Percentiles rank a stretch among this genome's conserved stretches.
phyloP scores from a whole-genome alignment of 805 yeast species.

The Nakazawaea wickerhamii region DNA sequence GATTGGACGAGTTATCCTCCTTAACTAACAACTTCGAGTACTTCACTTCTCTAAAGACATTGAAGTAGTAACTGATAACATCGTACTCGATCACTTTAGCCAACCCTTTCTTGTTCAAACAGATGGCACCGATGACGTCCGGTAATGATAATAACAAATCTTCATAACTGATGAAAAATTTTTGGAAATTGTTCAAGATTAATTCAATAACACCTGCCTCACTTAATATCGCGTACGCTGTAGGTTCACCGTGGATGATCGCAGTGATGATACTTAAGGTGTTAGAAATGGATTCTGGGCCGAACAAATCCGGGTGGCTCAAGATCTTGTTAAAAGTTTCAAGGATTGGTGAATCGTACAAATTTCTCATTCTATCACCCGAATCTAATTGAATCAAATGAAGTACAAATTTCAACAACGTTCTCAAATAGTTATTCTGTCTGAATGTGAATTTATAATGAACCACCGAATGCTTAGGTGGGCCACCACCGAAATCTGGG shows the following conservation, averaged over 20 bases:
- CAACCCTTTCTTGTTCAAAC: constrained; percentile 71
- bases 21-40: constrained; percentile 50
- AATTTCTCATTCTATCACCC: constrained; percentile 78
- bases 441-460: constrained; percentile 50
- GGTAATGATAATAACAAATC: constrained; percentile 59
- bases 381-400: constrained; percentile 65
- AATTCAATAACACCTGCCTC: constrained; percentile 73
- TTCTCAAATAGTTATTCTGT: constrained; percentile 54
- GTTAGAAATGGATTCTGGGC: constrained; percentile 55
- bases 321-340: constrained; percentile 54
- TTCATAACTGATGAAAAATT: constrained; percentile 51
- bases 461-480: constrained; percentile 46
- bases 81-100: constrained; percentile 40
- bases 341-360: constrained; percentile 81
- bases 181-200: constrained; percentile 52
- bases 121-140: constrained; percentile 76
- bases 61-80: constrained; percentile 40
- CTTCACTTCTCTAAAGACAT: constrained; percentile 40
- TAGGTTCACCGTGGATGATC: constrained; percentile 86
- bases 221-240: constrained; percentile 72
- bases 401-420: constrained; percentile 57
- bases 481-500: constrained; percentile 53
- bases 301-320: constrained; percentile 53
- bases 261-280: constrained; percentile 60
- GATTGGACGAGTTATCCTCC: constrained; percentile 45